These are phyloP conservation scores for Lycium ferocissimum DNA, from an alignment of 257 asterid species.

Conservation along the genomic window DNA sequence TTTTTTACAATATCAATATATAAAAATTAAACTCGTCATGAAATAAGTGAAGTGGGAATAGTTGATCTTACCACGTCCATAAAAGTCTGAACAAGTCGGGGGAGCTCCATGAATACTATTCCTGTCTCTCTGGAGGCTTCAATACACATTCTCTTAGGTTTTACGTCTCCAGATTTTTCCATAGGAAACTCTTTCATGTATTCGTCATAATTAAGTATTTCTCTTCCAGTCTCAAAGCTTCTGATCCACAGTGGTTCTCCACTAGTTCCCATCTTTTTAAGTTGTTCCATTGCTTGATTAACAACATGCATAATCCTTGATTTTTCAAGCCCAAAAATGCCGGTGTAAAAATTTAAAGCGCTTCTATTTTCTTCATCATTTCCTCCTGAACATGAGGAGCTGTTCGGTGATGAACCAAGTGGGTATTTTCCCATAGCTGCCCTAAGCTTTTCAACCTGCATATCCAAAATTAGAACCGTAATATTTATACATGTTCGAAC, in stretches of 20 bases:
- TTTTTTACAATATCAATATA: background rate
- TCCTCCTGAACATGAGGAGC: slow-evolving; percentile 57
- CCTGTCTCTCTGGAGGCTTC: slow-evolving; percentile 87
- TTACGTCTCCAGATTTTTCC: slow-evolving; percentile 33
- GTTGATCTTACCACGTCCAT: slow-evolving; percentile 66
- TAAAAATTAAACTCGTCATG: background rate
- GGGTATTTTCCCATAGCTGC: slow-evolving; percentile 51
- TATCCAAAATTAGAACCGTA: background rate
- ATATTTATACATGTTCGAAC: background rate
- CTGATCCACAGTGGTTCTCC: slow-evolving; percentile 79
- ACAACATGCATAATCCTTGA: slow-evolving; percentile 54
- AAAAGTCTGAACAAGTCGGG: slow-evolving; percentile 71
- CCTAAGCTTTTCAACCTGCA: slow-evolving; percentile 76
- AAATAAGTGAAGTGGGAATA: background rate
- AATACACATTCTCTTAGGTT: slow-evolving; percentile 49
- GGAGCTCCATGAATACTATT: slow-evolving; percentile 59
- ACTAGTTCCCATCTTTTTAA: slow-evolving; percentile 64
- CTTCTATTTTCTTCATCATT: slow-evolving; percentile 57
- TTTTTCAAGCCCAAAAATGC: slow-evolving; percentile 56
- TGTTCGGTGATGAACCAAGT: slow-evolving; percentile 54
- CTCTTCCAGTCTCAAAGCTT: slow-evolving; percentile 81
- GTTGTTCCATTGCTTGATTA: slow-evolving; percentile 59
- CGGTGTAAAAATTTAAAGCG: slow-evolving; percentile 46
- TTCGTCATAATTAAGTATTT: slow-evolving; percentile 88
- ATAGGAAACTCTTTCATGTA: slow-evolving; percentile 54